phyloP scores from a whole-genome alignment of 345 rosid species.

The Camelina hispida region DNA sequence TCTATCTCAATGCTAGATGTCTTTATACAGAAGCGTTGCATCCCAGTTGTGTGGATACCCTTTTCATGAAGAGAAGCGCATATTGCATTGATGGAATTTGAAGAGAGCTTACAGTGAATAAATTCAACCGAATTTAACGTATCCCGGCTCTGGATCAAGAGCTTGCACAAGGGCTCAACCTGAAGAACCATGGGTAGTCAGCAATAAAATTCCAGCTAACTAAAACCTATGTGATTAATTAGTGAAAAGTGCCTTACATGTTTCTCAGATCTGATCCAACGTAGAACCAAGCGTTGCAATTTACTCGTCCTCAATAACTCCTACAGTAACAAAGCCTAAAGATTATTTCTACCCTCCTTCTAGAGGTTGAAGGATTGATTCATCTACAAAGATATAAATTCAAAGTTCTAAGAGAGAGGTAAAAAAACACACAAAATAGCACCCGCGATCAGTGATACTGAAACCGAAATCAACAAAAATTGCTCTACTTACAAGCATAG shows the following conservation, averaged over 20 bases:
- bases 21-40: constrained; percentile 60
- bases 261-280: constrained; percentile 70
- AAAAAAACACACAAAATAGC: constrained; percentile 12
- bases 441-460: constrained; percentile 3
- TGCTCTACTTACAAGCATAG: background rate
- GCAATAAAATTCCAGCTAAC: too few species aligned
- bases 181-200: constrained; percentile 44
- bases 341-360: background rate
- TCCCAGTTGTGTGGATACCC: constrained; percentile 47
- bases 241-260: constrained; percentile 61
- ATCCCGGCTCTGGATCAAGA: constrained; percentile 65
- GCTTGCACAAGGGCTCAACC: constrained; percentile 75
- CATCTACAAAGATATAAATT: constrained; percentile 20
- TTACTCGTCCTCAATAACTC: constrained; percentile 63
- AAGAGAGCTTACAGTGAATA: constrained; percentile 73
- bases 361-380: constrained; percentile 12
- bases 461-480: constrained; percentile 4
- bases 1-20: constrained; percentile 59
- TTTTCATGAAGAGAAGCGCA: constrained; percentile 52
- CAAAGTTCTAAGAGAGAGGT: constrained; percentile 13
- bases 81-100: constrained; percentile 55
- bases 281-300: constrained; percentile 64
- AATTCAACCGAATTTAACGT: constrained; percentile 75
- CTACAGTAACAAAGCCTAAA: constrained; percentile 49
- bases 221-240: constrained; percentile 21